A percentile compares a stretch with the other conserved stretches of the same genome.
Conservation (phyloP, 2,329 filamentous ascomycete species). For the Aureobasidium sp. region DNA sequence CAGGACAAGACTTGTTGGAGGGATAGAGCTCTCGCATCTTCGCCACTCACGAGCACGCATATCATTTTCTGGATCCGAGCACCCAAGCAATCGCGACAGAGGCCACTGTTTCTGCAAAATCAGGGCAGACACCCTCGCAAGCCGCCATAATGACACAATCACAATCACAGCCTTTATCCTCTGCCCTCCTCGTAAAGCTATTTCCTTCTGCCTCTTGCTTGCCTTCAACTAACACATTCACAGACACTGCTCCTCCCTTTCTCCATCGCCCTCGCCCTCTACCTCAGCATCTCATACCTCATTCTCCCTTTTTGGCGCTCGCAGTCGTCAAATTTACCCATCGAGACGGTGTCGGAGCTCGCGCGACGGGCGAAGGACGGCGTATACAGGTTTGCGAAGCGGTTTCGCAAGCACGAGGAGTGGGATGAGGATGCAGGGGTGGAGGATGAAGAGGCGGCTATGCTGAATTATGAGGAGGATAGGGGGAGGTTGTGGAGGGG, state of each 20-base stretch:
- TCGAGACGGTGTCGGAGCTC: not conserved
- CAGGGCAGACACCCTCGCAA: not conserved
- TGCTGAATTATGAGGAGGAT: slow-evolving; percentile 15
- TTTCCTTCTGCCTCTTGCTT: not conserved
- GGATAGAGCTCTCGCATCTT: not conserved
- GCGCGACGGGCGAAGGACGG: not conserved
- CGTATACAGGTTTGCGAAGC: not conserved
- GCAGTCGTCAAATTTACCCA: not conserved
- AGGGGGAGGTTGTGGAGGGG: slow-evolving; percentile 9
- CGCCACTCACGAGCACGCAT: not conserved
- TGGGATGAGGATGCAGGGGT: slow-evolving; percentile 11
- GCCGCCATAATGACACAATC: not conserved
- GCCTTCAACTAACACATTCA: not conserved
- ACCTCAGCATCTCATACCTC: slow-evolving; percentile 7
- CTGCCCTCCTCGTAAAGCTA: not conserved
- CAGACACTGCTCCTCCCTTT: slow-evolving; percentile 10
- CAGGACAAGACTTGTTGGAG: no score
- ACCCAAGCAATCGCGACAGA: not conserved
- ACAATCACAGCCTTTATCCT: not conserved
- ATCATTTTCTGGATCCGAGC: not conserved
- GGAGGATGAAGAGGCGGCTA: not conserved
- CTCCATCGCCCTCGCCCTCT: slow-evolving; percentile 8
- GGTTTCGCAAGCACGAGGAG: not conserved
- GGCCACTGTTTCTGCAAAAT: not conserved
- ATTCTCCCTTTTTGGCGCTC: slow-evolving; percentile 9